Percentiles rank a stretch among this genome's conserved stretches.
Evolutionary conservation across 495 filamentous ascomycete species (phyloP).

Genomic region (Podospora sp.): DNA sequence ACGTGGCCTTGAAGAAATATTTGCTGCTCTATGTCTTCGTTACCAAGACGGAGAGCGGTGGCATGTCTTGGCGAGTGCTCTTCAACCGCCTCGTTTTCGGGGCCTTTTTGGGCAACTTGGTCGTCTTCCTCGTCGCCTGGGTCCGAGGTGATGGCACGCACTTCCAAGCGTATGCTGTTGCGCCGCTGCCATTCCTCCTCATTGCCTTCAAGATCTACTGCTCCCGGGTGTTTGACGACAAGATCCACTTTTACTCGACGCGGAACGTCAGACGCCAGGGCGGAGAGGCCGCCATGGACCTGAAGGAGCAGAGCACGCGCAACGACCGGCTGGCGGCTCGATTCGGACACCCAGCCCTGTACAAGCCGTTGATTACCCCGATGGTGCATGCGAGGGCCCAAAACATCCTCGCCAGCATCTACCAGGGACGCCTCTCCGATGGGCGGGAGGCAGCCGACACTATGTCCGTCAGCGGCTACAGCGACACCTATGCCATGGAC

Average conservation of each 20-base stretch:
- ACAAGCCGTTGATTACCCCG: slow-evolving; percentile 83
- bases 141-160: slow-evolving; percentile 55
- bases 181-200: slow-evolving; percentile 80
- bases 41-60: slow-evolving; percentile 94
- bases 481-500: slow-evolving; percentile 72
- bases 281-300: slow-evolving; percentile 41
- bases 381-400: slow-evolving; percentile 94
- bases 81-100: slow-evolving; percentile 92
- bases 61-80: slow-evolving; percentile 87
- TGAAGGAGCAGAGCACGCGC: slow-evolving; percentile 47
- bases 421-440: slow-evolving; percentile 73
- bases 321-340: slow-evolving; percentile 75
- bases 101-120: slow-evolving; percentile 73
- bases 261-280: slow-evolving; percentile 63
- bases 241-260: slow-evolving; percentile 73
- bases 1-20: slow-evolving; percentile 93
- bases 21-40: slow-evolving; percentile 90
- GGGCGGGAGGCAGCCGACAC: slow-evolving; percentile 56
- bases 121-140: slow-evolving; percentile 75
- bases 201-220: slow-evolving; percentile 88
- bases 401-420: slow-evolving; percentile 76
- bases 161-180: slow-evolving; percentile 64
- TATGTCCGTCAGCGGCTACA: slow-evolving; percentile 65
- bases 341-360: slow-evolving; percentile 91
- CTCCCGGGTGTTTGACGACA: slow-evolving; percentile 70